phyloP scores from a whole-genome alignment of 352 stramenopile species.

The Pythium coloratum region DNA sequence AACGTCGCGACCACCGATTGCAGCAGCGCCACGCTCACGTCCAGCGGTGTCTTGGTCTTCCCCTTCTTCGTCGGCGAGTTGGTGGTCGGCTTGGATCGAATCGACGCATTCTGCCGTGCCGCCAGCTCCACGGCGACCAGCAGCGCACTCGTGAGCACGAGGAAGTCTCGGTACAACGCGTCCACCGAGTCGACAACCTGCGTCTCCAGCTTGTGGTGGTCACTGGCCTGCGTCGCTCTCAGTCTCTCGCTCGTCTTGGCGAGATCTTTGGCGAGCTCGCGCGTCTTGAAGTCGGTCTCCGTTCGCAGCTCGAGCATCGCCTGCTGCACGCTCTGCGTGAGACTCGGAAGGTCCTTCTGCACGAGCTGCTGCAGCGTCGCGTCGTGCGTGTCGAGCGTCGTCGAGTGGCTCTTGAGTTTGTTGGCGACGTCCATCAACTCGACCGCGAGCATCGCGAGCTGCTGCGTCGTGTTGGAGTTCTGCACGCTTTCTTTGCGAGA shows the following conservation, averaged over 20 bases:
- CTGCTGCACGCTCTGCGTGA: constrained; percentile 40
- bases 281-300: constrained; percentile 45
- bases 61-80: constrained; percentile 7
- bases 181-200: constrained; percentile 36
- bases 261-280: constrained; percentile 40
- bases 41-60: constrained; percentile 29
- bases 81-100: not conserved
- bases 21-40: constrained; percentile 44
- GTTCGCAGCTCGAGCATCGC: constrained; percentile 42
- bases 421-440: constrained; percentile 45
- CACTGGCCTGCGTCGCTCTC: constrained; percentile 23
- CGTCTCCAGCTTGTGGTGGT: constrained; percentile 24
- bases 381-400: constrained; percentile 35
- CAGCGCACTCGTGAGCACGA: constrained; percentile 48
- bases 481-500: constrained; percentile 38
- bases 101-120: constrained; percentile 22
- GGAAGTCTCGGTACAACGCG: constrained; percentile 50
- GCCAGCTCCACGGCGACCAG: constrained; percentile 46
- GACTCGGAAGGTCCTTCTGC: constrained; percentile 41
- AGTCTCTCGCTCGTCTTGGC: constrained; percentile 36
- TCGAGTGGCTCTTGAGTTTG: constrained; percentile 32
- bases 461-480: constrained; percentile 21
- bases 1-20: constrained; percentile 41
- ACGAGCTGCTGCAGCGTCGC: constrained; percentile 29
- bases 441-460: constrained; percentile 20